Percentiles rank a stretch among this genome's conserved stretches.
phyloP scores from a whole-genome alignment of 768 basidiomycete genomes.

The Exidia glandulosa region DNA sequence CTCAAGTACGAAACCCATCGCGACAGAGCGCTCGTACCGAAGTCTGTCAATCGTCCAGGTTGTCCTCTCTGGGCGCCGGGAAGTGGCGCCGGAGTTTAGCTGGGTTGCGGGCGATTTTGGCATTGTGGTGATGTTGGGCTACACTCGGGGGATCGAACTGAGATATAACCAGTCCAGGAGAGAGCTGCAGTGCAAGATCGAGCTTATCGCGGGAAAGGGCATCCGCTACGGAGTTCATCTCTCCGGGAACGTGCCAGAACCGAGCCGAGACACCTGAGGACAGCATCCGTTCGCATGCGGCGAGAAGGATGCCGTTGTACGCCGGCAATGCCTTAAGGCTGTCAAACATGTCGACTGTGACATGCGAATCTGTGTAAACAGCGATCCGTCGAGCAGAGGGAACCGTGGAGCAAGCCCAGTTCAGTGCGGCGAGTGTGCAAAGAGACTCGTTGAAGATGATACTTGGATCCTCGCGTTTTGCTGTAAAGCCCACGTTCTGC shows the following conservation, averaged over 20 bases:
- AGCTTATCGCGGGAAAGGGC: slow-evolving; percentile 9
- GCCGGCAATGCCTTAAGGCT: slow-evolving; percentile 11
- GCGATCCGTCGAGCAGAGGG: slow-evolving; percentile 5
- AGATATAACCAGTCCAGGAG: slow-evolving; percentile 3
- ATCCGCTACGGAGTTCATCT: slow-evolving; percentile 11
- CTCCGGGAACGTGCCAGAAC: slow-evolving; percentile 15
- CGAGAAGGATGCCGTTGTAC: slow-evolving; percentile 18
- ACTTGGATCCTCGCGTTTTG: too few relatives aligned
- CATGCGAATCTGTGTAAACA: slow-evolving; percentile 21
- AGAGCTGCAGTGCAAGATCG: background rate
- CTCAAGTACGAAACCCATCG: slow-evolving; percentile 22
- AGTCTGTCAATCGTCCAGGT: slow-evolving; percentile 29
- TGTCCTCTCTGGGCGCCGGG: slow-evolving; percentile 13
- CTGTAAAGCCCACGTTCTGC: too few relatives aligned
- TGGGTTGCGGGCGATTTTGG: background rate
- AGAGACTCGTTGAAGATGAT: too few relatives aligned
- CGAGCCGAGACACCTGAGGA: slow-evolving; percentile 8
- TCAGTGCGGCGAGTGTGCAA: slow-evolving; percentile 2
- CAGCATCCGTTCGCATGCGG: slow-evolving; percentile 11
- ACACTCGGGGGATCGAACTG: slow-evolving; percentile 10
- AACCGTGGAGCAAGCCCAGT: background rate
- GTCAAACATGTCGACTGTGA: slow-evolving; percentile 25
- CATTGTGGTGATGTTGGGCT: slow-evolving; percentile 9
- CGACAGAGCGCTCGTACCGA: slow-evolving; percentile 19
- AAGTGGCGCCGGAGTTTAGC: background rate